Base-by-base conservation (phyloP, 176 grass and related monocot genomes). In the Hordeum marinum region DNA sequence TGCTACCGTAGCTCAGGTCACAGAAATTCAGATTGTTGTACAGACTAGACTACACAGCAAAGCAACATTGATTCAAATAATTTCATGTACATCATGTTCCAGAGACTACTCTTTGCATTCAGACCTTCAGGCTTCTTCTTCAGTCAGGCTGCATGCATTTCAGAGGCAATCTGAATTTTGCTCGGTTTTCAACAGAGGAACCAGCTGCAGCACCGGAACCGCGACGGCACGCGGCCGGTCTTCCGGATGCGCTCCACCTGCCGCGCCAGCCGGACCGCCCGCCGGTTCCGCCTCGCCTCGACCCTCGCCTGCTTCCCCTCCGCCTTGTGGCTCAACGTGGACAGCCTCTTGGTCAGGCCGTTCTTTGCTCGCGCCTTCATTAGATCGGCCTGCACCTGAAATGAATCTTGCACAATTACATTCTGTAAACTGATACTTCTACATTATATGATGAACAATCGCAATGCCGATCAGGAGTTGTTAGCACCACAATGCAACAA, bases 201-300 rank as follows among this genome's bases (percentile, higher is more conserved):
- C 93, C 96, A 99, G 84, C 91, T 57, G 85, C 93, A 96, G 88
- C 85, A 96, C 18, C 86, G 83, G 63, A 77, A 66, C 3, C 81
- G 68, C 1, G 84, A 76, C 7, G 88, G 92, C 59, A 66, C 54
- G 17, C 70, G 90, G 58, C 96, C 96, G 20, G 90, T 92, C 45
- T 67, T 70, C 41, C 90, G 84, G 50, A 99, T 96, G 71, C 90
- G 83, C 68, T 99, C 88, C 55, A 91, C 96, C 86, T 96, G 88
- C 79, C 80, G 77, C 2, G 90, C 88, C 80, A 95, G 25, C 76
- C 84, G 88, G 1, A 85, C 32, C 17, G 83, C 88, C 35, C 78
- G 93, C 46, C 84, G 88, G 73, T 63, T 94, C 83, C 83, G 86
- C 58, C 84, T 75, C 1, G 89, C 90, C 82, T 92, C 96, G 15